Evolutionary conservation across 2,329 filamentous ascomycete species (phyloP), one percentile per base, ranked within the genome.

Genomic region (Neopestalotiopsis rosae): DNA sequence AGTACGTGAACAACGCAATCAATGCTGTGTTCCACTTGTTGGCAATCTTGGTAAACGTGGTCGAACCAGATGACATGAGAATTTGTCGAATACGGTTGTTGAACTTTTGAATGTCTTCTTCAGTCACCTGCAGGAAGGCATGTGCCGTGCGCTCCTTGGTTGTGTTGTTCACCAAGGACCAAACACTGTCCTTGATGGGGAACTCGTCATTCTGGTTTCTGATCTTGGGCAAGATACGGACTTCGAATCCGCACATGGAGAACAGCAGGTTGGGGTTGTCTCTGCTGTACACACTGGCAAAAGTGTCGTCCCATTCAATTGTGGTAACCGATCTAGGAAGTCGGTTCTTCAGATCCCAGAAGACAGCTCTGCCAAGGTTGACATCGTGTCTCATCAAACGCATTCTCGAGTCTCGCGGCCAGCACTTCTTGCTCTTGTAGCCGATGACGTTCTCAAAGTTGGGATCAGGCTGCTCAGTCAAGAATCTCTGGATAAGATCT

Each of bases 21-120:
- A 99, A 82, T 1, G 94, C 96, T 0, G 96, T 99, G 82, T 99
- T 99, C 96, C 97, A 99, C 84, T 99, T 99, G 84, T 99, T 99
- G 61, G 97, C 96, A 77, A 99, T 99, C 88, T 99, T 99, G 61
- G 96, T 99, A 83, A 99, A 99, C 0, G 96, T 99, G 0, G 96
- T 99, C 5, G 94, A 97, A n/a, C 96, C 97, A 69, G 96, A 98
- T 12, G 95, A 98, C 96, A 99, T 99, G 68, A 99, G 87, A 78
- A 99, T 99, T 78, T 99, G 96, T 69, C 96, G 91, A 77, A 99
- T 99, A 57, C 97, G 91, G 81, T 99, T 99, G 83, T 99, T 99
- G 87, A 99, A 99, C 81, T 98, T 98, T 73, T 95, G 92, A 63
- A 99, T 95, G 77, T 99, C 96, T 78, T 98, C 96, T 77, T 98